These are phyloP conservation scores for Nosema muscidifuracis DNA, from an alignment of 371 early-diverging fungal species.

Conservation along the genomic window DNA sequence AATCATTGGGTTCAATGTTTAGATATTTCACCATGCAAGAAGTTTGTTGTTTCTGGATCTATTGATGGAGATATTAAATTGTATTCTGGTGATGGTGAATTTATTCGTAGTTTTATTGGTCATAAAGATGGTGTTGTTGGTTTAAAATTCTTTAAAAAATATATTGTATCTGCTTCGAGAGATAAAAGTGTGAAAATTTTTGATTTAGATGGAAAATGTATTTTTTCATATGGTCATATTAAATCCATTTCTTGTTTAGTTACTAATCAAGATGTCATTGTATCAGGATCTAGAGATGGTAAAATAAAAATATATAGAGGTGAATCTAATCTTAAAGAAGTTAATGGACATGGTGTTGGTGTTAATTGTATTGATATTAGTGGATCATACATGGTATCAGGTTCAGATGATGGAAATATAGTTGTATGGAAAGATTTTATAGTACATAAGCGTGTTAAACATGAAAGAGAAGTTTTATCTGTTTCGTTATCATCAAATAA, in stretches of 20 bases:
- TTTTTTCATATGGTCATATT: conserved; percentile 71
- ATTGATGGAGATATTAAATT: conserved; percentile 78
- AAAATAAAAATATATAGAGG: conserved; percentile 66
- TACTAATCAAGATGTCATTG: conserved; percentile 69
- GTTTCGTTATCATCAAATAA: conserved; percentile 81
- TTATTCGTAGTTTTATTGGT: conserved; percentile 70
- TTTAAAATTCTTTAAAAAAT: conserved; percentile 70
- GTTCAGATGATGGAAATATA: conserved; percentile 63
- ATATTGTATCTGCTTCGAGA: conserved; percentile 76
- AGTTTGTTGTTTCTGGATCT: conserved; percentile 76
- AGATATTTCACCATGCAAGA: conserved; percentile 74
- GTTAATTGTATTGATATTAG: conserved; percentile 75
- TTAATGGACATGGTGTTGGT: conserved; percentile 73
- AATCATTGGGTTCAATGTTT: conserved; percentile 74
- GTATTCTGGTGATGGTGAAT: conserved; percentile 59
- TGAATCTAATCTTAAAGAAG: conserved; percentile 64
- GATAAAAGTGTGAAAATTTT: conserved; percentile 85
- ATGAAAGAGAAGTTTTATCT: conserved; percentile 91
- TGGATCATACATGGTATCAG: conserved; percentile 65
- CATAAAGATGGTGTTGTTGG: conserved; percentile 80
- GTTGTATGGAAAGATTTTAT: conserved; percentile 68
- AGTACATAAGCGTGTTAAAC: conserved; percentile 77
- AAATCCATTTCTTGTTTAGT: conserved; percentile 68
- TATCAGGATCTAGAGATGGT: conserved; percentile 72
- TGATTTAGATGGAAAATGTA: conserved; percentile 68